phyloP scores from a whole-genome alignment of 176 grass and related monocot genomes.

The Echinochloa phyllopogon region DNA sequence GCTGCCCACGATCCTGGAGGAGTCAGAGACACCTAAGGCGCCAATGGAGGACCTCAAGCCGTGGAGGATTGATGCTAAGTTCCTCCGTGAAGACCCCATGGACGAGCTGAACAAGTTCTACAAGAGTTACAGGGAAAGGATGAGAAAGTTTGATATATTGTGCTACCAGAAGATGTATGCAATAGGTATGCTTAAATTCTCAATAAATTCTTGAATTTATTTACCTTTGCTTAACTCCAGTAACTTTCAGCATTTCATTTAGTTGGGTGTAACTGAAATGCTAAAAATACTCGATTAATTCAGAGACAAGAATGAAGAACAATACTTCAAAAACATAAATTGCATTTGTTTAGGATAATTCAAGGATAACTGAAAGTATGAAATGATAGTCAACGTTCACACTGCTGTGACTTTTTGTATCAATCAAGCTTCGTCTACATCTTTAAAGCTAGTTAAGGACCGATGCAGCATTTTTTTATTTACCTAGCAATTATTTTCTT shows the following conservation, averaged over 20 bases:
- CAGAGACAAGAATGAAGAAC: slow-evolving; percentile 12
- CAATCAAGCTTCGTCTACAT: slow-evolving; percentile 24
- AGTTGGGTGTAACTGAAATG: background rate
- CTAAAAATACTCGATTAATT: background rate
- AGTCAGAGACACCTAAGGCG: slow-evolving; percentile 76
- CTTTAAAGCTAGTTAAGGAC: background rate
- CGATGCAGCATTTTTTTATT: slow-evolving; percentile 32
- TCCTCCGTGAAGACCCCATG: slow-evolving; percentile 79
- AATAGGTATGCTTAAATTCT: slow-evolving; percentile 63
- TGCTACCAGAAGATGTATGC: slow-evolving; percentile 96
- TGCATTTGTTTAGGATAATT: slow-evolving; percentile 4
- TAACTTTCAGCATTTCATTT: slow-evolving; percentile 9
- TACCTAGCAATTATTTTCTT: slow-evolving; percentile 17
- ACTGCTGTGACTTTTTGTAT: slow-evolving; percentile 36
- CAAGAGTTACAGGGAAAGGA: slow-evolving; percentile 93
- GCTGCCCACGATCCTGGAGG: slow-evolving; percentile 86
- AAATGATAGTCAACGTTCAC: slow-evolving; percentile 23
- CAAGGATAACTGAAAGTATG: background rate
- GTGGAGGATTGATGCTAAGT: slow-evolving; percentile 84
- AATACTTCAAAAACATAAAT: background rate
- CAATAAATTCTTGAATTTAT: background rate
- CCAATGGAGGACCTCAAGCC: slow-evolving; percentile 83
- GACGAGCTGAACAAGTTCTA: slow-evolving; percentile 97
- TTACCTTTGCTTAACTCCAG: background rate
- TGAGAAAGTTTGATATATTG: slow-evolving; percentile 95